Evolutionary conservation across 2,329 filamentous ascomycete genomes (phyloP), one percentile per base, ranked within the genome.

Genomic region (Zarea fungicola): DNA sequence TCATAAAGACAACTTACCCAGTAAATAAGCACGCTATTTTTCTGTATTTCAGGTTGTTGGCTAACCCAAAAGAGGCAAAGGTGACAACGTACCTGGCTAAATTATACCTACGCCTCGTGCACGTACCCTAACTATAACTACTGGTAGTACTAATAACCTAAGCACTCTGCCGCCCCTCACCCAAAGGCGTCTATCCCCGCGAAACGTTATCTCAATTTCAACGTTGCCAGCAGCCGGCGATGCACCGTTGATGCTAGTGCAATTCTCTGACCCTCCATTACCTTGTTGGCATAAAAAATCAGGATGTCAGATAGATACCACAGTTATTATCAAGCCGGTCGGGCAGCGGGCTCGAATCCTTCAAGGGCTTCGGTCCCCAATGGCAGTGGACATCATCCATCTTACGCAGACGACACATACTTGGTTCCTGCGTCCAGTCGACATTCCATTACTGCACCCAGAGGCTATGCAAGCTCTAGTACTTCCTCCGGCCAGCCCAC

Each of bases 381-480:
- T 41, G 71, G 69, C 58, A 65, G 76, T 44, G 73, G 71, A 21
- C 76, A 77, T 60, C 72, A 67, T 58, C 68, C 72, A 51, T 65
- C 72, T 49, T 78, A 79, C 54, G 67, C 69, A 51, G 73, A 75
- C 45, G 78, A 82, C 57, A 67, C 78, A 50, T 77, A 82, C 54
- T 71, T 74, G 54, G 66, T 78, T 59, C 76, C 77, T 16, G 63
- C 70, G 54, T 60, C 69, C 58, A 61, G 57, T 43, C 62, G 59
- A 55, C 54, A 66, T 56, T 54, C 58, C 26, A 46, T 55, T n/a
- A 59, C 65, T 25, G 58, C 61, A 19, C 60, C 67, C 19, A 56
- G 65, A 52, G 62, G 58, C 50, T 67, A 68, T 44, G 60, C 61
- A 25, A 61, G 61, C 25, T 58, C 65, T 19, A 59, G 59, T 48